A percentile compares a stretch with the other conserved stretches of the same genome.
phyloP scores from a whole-genome alignment of 768 basidiomycete species.

The Rhizopogon sp. region DNA sequence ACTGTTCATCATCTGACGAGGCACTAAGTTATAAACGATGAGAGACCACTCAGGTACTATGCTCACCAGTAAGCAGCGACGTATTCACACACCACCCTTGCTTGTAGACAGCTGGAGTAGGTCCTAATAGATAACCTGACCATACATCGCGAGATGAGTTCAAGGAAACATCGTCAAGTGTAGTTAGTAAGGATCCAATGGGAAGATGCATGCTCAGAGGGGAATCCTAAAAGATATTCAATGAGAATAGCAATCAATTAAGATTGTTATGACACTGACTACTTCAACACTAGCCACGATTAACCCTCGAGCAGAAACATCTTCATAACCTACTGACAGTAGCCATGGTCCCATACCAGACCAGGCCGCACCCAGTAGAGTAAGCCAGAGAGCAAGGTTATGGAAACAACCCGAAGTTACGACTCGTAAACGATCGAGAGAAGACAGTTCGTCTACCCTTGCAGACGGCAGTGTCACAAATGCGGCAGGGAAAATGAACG shows the following conservation, averaged over 20 bases:
- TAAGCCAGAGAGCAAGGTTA: constrained; percentile 58
- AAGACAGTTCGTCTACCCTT: constrained; percentile 33
- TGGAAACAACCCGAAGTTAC: constrained; percentile 75
- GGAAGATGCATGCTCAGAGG: constrained; percentile 53
- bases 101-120: constrained; percentile 1
- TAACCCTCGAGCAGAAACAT: constrained; percentile 46
- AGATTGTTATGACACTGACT: constrained; percentile 33
- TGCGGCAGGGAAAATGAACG: constrained; percentile 64
- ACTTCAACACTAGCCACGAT: constrained; percentile 50
- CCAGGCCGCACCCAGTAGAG: constrained; percentile 36
- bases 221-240: constrained; percentile 43
- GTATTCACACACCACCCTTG: constrained; percentile 61
- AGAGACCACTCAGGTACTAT: neutral
- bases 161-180: constrained; percentile 59
- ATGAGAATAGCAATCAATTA: neutral
- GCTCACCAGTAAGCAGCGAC: constrained; percentile 25
- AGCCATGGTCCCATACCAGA: constrained; percentile 22
- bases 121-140: constrained; percentile 38
- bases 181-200: constrained; percentile 54
- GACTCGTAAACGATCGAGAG: constrained; percentile 49
- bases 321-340: constrained; percentile 40
- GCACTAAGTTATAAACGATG: neutral
- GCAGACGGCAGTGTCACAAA: constrained; percentile 58
- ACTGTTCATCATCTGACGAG: constrained; percentile 17
- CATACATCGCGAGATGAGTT: constrained; percentile 30